Conservation (phyloP, 2,329 filamentous ascomycete genomes). For the Fusarium verrucosum region DNA sequence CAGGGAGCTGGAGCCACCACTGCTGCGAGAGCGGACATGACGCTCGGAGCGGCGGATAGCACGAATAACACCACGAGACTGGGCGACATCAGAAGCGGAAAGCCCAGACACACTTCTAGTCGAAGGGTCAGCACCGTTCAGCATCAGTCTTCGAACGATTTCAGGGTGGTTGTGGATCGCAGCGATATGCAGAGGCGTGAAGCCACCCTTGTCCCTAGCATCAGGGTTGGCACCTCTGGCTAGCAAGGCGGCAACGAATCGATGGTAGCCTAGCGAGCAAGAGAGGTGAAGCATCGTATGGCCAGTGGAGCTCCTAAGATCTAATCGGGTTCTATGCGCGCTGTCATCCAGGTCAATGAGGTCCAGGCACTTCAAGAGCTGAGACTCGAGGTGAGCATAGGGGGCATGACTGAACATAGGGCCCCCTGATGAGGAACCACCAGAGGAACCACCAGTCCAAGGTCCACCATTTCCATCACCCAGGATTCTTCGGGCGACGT, state of each 20-base stretch:
- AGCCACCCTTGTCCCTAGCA: constrained; percentile 78
- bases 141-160: constrained; percentile 78
- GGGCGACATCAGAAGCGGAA: constrained; percentile 75
- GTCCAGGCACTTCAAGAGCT: constrained; percentile 78
- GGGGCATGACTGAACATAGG: constrained; percentile 56
- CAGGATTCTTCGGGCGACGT: constrained; percentile 70
- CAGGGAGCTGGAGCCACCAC: constrained; percentile 66
- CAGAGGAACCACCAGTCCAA: constrained; percentile 58
- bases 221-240: constrained; percentile 82
- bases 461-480: constrained; percentile 51
- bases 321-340: constrained; percentile 71
- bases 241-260: constrained; percentile 79
- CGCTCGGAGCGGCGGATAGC: constrained; percentile 70
- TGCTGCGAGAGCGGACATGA: constrained; percentile 74
- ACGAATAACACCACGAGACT: constrained; percentile 69
- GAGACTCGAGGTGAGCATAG: constrained; percentile 67
- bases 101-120: constrained; percentile 75
- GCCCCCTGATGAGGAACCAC: constrained; percentile 55
- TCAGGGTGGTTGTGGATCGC: constrained; percentile 78
- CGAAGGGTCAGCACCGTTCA: constrained; percentile 76
- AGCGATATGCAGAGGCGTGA: constrained; percentile 84
- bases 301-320: constrained; percentile 71
- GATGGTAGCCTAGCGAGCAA: constrained; percentile 76
- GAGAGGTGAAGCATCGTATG: constrained; percentile 86
- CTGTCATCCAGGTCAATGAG: constrained; percentile 81